Base-by-base conservation (phyloP, 2,329 filamentous ascomycete genomes). In the Cladophialophora immunda region DNA sequence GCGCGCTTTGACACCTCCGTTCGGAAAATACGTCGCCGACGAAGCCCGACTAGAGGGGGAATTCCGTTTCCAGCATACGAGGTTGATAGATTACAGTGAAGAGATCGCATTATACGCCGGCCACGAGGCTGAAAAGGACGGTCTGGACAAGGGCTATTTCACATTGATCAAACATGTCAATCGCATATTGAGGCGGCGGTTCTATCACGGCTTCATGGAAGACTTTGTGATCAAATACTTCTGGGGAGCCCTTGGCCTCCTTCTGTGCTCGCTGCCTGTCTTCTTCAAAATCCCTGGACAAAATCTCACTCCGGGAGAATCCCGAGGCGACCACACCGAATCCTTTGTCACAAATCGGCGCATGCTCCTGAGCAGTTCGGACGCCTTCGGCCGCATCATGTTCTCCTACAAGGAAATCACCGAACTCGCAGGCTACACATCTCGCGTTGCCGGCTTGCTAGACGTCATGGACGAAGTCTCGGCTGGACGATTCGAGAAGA, bases 181-280 rank as follows among this genome's bases (percentile, higher is more conserved):
- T 79, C 90, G 97, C 75, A 97, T 98, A 71, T 81, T 99, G 68
- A 87, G 94, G 45, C 86, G 92, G 69, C 88, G 95, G 57, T 92
- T 99, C 78, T 98, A 98, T 78, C 94, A 99, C 78, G 94, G 94
- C n/a, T 90, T 99, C 75, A 97, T 98, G 94, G 95, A 99, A 78
- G 95, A 99, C 78, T 99, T 97, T 79, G 93, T 98, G 65, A 97
- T 99, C 80, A 99, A 99, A 80, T 99, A 99, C 78, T 95, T 98
- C 80, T 99, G 95, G 95, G 95, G 95, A 47, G 94, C 95, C 1
- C 80, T 99, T 52, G 95, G 95, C 1, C 85, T 99, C 70, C 80
- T 97, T 70, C 88, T 99, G 9, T 99, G 95, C 83, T 96, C 93
- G 78, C 89, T 97, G 0, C 95, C 95, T 0, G 94, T 98, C 1